Percentiles rank a stretch among this genome's conserved stretches.
Conservation (phyloP, 352 stramenopile species). For the Globisporangium yorkense region DNA sequence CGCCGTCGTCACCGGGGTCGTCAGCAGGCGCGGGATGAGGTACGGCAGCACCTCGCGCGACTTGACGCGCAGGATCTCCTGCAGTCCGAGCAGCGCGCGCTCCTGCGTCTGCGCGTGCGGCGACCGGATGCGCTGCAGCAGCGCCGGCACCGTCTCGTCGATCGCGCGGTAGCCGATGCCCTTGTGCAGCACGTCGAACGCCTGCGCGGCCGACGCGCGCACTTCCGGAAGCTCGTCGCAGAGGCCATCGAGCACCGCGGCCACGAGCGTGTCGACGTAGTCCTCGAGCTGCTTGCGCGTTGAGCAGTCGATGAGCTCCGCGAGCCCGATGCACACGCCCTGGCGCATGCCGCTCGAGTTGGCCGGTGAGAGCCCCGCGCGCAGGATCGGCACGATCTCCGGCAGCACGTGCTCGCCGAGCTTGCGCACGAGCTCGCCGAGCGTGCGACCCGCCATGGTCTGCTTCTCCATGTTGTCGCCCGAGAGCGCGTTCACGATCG, state of each 20-base stretch:
- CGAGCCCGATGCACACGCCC: constrained; percentile 97
- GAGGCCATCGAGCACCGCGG: constrained; percentile 96
- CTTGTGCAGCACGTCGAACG: constrained; percentile 96
- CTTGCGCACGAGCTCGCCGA: constrained; percentile 99
- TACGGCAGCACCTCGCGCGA: constrained; percentile 96
- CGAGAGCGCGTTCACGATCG: constrained; percentile 95
- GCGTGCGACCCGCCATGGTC: constrained; percentile 87
- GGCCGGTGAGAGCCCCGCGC: constrained; percentile 83
- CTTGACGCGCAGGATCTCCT: constrained; percentile 96
- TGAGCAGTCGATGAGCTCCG: constrained; percentile 97
- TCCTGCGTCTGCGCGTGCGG: constrained; percentile 55
- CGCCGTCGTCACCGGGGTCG: constrained; percentile 85
- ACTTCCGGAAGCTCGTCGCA: constrained; percentile 92
- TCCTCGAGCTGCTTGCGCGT: constrained; percentile 95
- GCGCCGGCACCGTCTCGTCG: constrained; percentile 95
- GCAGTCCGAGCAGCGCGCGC: constrained; percentile 94
- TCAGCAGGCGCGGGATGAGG: constrained; percentile 95
- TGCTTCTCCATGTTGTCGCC: constrained; percentile 87
- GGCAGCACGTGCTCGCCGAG: constrained; percentile 98
- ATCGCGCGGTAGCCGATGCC: constrained; percentile 94
- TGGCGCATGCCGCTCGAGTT: constrained; percentile 75
- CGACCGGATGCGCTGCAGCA: constrained; percentile 93
- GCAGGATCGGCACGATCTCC: constrained; percentile 97
- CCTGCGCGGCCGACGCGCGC: constrained; percentile 90
- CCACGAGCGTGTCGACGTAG: constrained; percentile 96